Evolutionary conservation across 495 filamentous ascomycete genomes (phyloP).

Genomic region (Bombardia bombarda): DNA sequence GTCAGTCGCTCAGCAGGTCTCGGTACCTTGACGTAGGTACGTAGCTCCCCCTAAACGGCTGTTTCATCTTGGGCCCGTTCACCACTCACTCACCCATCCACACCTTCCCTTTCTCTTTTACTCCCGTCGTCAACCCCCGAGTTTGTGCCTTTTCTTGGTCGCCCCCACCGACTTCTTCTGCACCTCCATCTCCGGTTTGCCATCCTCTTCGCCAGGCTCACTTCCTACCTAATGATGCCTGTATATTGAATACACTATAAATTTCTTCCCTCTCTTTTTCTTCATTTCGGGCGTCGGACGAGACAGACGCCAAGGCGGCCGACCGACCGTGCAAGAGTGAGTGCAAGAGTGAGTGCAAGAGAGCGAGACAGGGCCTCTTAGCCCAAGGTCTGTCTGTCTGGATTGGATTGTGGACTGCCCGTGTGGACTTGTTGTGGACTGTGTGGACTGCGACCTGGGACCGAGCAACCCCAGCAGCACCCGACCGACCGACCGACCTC

Average conservation of each 20-base stretch:
- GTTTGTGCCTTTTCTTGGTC: slow-evolving; percentile 11
- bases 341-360: no score
- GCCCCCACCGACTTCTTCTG: slow-evolving; percentile 12
- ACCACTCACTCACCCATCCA: slow-evolving; percentile 1
- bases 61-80: slow-evolving; percentile 18
- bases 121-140: slow-evolving; percentile 14
- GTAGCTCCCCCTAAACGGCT: slow-evolving; percentile 14
- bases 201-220: slow-evolving; percentile 22
- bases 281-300: slow-evolving; percentile 1
- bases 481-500: neutral
- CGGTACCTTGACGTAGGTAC: slow-evolving; percentile 1
- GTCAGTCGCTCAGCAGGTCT: neutral
- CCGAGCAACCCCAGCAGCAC: no score
- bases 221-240: slow-evolving; percentile 24
- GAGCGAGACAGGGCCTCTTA: no score
- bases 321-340: no score
- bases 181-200: neutral
- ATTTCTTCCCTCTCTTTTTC: slow-evolving; percentile 8
- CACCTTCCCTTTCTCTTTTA: slow-evolving; percentile 11
- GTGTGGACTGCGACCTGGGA: no score
- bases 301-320: neutral
- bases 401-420: no score
- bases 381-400: no score
- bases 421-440: no score
- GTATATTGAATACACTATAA: slow-evolving; percentile 20